Evolutionary conservation across 2,329 filamentous ascomycete genomes (phyloP).

Genomic region (Lasiodiplodia sp.): DNA sequence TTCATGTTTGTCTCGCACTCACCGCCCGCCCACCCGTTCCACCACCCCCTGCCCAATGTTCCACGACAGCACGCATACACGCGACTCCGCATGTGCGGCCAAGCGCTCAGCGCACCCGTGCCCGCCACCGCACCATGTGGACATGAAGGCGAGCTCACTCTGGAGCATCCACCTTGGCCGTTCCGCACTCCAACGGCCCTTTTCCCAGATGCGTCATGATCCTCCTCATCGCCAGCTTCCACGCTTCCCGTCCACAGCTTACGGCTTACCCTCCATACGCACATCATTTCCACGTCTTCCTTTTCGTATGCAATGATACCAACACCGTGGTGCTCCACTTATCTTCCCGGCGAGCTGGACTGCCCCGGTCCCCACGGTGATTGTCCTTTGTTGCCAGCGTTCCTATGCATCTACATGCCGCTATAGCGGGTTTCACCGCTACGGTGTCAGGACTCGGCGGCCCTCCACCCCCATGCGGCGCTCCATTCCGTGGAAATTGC

Average conservation of each 20-base stretch:
- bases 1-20: slow-evolving; percentile 11
- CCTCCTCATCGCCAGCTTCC: background rate
- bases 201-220: background rate
- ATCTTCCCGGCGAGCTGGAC: background rate
- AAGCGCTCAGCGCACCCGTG: slow-evolving; percentile 5
- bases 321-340: background rate
- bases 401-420: slow-evolving; percentile 1
- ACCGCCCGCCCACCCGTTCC: slow-evolving; percentile 21
- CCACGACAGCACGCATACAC: slow-evolving; percentile 20
- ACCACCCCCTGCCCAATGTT: slow-evolving; percentile 23
- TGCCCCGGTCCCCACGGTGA: background rate
- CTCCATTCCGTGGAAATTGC: slow-evolving; percentile 1
- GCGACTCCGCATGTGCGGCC: background rate
- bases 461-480: background rate
- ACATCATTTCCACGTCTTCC: slow-evolving; percentile 5
- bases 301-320: background rate
- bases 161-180: background rate
- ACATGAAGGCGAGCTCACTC: background rate
- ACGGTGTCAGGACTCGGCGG: background rate
- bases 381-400: background rate
- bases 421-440: background rate
- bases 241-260: background rate
- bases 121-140: background rate
- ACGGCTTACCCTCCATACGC: background rate
- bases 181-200: background rate